Evolutionary conservation across 2,329 filamentous ascomycete species (phyloP).

Genomic region (Hypoxylon sp.): DNA sequence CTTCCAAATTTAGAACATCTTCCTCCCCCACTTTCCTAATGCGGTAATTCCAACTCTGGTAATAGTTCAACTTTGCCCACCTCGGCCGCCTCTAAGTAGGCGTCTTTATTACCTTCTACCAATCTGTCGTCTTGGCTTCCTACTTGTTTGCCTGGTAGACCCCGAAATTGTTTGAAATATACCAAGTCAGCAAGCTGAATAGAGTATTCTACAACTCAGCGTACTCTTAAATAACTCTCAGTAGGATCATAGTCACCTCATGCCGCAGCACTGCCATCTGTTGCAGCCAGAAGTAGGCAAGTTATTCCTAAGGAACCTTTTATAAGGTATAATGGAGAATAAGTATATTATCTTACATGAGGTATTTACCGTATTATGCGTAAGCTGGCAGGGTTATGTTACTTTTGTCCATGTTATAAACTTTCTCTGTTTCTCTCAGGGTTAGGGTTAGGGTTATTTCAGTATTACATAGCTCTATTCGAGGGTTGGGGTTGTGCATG

Average conservation of each 20-base stretch:
- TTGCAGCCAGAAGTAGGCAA: not conserved
- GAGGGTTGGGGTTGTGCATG: not conserved
- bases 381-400: slow-evolving; percentile 2
- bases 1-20: slow-evolving; percentile 4
- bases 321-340: not conserved
- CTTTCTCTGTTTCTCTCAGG: not conserved
- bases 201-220: not conserved
- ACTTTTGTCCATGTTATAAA: not conserved
- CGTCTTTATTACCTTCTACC: not conserved
- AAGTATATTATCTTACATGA: not conserved
- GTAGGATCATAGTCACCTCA: slow-evolving; percentile 7
- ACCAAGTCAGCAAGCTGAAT: not conserved
- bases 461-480: not conserved
- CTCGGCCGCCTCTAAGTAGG: slow-evolving; percentile 4
- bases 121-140: not conserved
- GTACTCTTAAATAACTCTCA: not conserved
- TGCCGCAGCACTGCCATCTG: not conserved
- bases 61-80: slow-evolving; percentile 1
- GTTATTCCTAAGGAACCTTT: not conserved
- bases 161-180: not conserved
- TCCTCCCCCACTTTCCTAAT: slow-evolving; percentile 10
- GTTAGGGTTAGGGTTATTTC: not conserved
- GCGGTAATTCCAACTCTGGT: slow-evolving; percentile 10
- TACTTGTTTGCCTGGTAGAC: not conserved
- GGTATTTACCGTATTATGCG: not conserved